Percentiles rank a stretch among this genome's conserved stretches.
Conservation (phyloP, 768 basidiomycete species). For the Chalciporus piperatus region DNA sequence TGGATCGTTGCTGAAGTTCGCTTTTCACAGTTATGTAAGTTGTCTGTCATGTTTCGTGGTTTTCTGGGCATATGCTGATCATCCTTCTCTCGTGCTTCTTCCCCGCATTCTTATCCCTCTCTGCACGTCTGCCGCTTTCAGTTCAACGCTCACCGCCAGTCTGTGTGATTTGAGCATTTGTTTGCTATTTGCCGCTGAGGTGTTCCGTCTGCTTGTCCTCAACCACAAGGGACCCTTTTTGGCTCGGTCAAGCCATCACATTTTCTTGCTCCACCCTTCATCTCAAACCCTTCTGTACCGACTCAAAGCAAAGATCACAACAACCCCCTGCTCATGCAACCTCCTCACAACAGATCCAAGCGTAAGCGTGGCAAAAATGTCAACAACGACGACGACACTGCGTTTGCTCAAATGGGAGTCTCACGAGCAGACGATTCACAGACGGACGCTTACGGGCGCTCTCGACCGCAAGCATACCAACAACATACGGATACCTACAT, state of each 20-base stretch:
- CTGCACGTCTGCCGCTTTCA: conserved; percentile 18
- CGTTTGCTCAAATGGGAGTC: conserved; percentile 36
- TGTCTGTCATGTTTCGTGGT: conserved; percentile 23
- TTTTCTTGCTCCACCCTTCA: conserved; percentile 22
- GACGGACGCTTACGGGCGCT: conserved; percentile 52
- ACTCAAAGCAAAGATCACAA: conserved; percentile 18
- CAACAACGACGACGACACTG: conserved; percentile 46
- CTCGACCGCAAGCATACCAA: conserved; percentile 42
- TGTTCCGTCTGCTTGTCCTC: conserved; percentile 18
- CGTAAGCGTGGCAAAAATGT: conserved; percentile 52
- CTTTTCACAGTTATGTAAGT: conserved; percentile 36
- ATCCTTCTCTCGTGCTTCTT: conserved; percentile 14
- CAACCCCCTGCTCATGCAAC: conserved; percentile 34
- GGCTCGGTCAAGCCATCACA: conserved; percentile 22
- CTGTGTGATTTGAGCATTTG: conserved; percentile 33
- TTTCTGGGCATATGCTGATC: conserved; percentile 22
- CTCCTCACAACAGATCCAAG: conserved; percentile 41
- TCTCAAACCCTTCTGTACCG: conserved; percentile 19
- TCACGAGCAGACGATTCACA: conserved; percentile 51
- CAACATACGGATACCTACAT: conserved; percentile 45
- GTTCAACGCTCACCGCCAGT: conserved; percentile 18
- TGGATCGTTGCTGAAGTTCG: conserved; percentile 23
- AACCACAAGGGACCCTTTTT: conserved; percentile 29
- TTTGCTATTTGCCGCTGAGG: conserved; percentile 28
- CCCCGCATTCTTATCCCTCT: conserved; percentile 24